phyloP scores from a whole-genome alignment of 2,329 filamentous ascomycete genomes.

The Apiospora sp. region DNA sequence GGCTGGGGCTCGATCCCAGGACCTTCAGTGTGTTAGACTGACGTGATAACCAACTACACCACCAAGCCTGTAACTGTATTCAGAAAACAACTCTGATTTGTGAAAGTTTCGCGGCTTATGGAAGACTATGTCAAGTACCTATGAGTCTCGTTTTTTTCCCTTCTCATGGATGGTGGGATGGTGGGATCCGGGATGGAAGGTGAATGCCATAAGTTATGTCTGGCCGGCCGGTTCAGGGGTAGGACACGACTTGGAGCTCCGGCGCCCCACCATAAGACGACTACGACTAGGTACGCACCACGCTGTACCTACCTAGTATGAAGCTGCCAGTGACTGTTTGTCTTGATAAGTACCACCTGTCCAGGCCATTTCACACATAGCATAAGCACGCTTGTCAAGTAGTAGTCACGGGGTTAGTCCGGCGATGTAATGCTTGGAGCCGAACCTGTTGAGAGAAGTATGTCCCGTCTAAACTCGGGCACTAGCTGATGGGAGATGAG shows the following conservation, averaged over 20 bases:
- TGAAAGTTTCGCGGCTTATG: not conserved
- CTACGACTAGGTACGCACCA: not conserved
- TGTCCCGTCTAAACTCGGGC: too few species aligned
- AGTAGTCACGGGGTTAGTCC: not conserved
- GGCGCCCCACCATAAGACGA: not conserved
- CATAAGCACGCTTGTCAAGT: too few species aligned
- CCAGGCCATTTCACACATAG: too few species aligned
- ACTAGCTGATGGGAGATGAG: too few species aligned
- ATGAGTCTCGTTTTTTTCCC: not conserved
- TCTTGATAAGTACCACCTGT: not conserved
- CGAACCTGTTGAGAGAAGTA: not conserved
- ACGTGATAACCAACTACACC: constrained; percentile 57
- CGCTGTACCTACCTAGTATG: not conserved
- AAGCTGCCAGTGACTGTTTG: not conserved
- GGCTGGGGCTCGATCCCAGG: constrained; percentile 28
- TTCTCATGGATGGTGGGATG: too few species aligned
- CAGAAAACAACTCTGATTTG: not conserved
- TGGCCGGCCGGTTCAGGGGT: not conserved
- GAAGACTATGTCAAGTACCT: not conserved
- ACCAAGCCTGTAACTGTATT: constrained; percentile 26
- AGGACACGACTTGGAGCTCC: not conserved
- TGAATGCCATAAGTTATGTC: not conserved
- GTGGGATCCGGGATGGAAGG: not conserved
- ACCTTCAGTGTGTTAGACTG: constrained; percentile 55
- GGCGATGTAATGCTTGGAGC: not conserved